Evolutionary conservation across 495 filamentous ascomycete species (phyloP), one percentile per base, ranked within the genome.

Genomic region (Penicillium malachiteum): DNA sequence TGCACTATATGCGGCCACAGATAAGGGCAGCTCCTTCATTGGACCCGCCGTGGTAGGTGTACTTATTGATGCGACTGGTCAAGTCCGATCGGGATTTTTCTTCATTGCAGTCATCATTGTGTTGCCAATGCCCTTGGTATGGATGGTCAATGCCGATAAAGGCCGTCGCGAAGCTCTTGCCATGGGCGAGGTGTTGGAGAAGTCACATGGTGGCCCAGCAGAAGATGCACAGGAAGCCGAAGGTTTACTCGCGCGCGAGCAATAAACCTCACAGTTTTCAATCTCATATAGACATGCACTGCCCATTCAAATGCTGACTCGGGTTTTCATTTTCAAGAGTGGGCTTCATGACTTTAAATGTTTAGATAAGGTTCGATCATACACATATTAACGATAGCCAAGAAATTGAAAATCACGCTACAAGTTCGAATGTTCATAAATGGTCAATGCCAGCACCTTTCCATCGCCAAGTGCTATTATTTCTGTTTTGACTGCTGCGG

Each of bases 1-100:
- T 70, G 92, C 92, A 0, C 78, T 96, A 5, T 96, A 96, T 60
- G 92, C 92, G 3, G 93, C 94, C 48, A 96, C 92, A 7, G 92
- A 96, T 64, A 96, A 96, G 67, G 92, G 92, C 0, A 91, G 87
- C 30, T 91, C 87, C 55, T 81, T 96, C 31, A 92, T 96, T 58
- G 92, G 92, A 0, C 92, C 92, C 10, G 87, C 90, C 0, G 88
- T 96, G 54, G 92, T 96, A 0, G 92, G 92, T 0, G 77, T 84
- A 8, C 87, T 96, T 17, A 90, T 91, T 14, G 91, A 96, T 58
- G 82, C 77, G 16, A 88, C 86, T 3, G 91, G 92, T 0, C 85
- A 89, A 57, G 92, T 96, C 51, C 78, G 92, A 40, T 87, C 88
- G 44, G 90, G 90, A 4, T 96, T 96, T 63, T 91, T 90, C 83